Evolutionary conservation across 108 stramenopile genomes (phyloP), one percentile per base, ranked within the genome.

Genomic region (Cyclostephanos invisitatus): DNA sequence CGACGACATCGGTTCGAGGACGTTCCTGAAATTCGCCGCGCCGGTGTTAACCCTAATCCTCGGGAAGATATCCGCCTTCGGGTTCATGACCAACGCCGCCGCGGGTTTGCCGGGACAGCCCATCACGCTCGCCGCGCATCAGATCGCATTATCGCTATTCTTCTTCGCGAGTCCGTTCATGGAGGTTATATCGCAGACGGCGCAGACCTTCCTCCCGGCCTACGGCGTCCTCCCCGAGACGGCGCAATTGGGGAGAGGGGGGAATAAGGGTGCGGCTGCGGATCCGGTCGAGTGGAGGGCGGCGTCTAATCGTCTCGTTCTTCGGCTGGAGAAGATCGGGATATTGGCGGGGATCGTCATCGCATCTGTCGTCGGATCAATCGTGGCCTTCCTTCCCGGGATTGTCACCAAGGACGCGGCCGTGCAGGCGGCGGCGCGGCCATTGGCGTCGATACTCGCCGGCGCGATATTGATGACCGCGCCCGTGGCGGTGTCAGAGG

Each of bases 131-230:
- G 93, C 93, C 0, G 65, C 87, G 5, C 93, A 94, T 68, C 93
- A 94, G 60, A 94, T 94, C 75, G 88, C 91, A 36, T 63, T 94
- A 56, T 86, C 84, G 15, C 56, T 91, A 5, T 90, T 94, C 72
- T 94, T 94, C 71, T 91, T 91, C 70, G 86, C 84, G 22, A 86
- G 85, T 70, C 93, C 93, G 10, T 94, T 94, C 61, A 64, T 94
- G 88, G 93, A 94, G 80, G 93, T 94, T 0, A 90, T 94, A 40
- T 86, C 85, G 29, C 93, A 94, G 68, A 90, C 88, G 18, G 93
- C 89, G 1, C 93, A 94, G 64, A 83, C 89, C 12, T 94, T 91
- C 51, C 73, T 94, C 44, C 93, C 93, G 5, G 25, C 64, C 21
- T 84, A 85, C 29, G 29, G 42, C 0, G 73, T 80, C 5, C 15